A percentile compares a stretch with the other conserved stretches of the same genome.
Evolutionary conservation across 139 green algal species (phyloP).

Genomic region (Micractinium conductrix): DNA sequence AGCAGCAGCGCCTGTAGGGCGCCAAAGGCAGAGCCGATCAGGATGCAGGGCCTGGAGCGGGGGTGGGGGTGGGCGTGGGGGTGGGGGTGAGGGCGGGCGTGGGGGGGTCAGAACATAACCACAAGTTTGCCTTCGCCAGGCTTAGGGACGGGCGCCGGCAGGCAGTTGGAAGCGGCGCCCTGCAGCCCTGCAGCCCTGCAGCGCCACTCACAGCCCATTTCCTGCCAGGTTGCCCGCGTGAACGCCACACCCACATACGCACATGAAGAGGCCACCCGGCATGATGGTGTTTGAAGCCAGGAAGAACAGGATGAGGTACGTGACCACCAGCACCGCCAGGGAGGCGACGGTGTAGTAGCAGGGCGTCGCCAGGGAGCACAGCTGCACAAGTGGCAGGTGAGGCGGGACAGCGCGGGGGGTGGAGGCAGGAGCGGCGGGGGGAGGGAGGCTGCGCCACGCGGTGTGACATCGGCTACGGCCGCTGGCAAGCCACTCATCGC

Average conservation of each 20-base stretch:
- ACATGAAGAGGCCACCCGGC: constrained; percentile 58
- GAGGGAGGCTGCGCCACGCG: background rate
- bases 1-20: constrained; percentile 67
- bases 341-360: constrained; percentile 67
- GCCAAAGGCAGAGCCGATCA: constrained; percentile 71
- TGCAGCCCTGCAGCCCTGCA: background rate
- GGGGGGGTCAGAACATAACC: too few species aligned
- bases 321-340: constrained; percentile 61
- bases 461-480: too few species aligned
- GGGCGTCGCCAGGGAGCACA: constrained; percentile 32
- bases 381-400: background rate
- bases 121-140: too few species aligned
- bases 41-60: constrained; percentile 18
- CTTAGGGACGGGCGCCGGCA: too few species aligned
- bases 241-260: too few species aligned
- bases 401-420: background rate
- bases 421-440: background rate
- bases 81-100: too few species aligned
- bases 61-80: background rate
- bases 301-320: constrained; percentile 85
- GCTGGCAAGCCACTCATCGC: background rate
- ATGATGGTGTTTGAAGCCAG: constrained; percentile 76
- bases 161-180: too few species aligned
- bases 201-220: background rate
- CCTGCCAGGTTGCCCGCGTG: too few species aligned